phyloP scores from a whole-genome alignment of 2,329 filamentous ascomycete species.

The Neophaeococcomyces mojaviensis region DNA sequence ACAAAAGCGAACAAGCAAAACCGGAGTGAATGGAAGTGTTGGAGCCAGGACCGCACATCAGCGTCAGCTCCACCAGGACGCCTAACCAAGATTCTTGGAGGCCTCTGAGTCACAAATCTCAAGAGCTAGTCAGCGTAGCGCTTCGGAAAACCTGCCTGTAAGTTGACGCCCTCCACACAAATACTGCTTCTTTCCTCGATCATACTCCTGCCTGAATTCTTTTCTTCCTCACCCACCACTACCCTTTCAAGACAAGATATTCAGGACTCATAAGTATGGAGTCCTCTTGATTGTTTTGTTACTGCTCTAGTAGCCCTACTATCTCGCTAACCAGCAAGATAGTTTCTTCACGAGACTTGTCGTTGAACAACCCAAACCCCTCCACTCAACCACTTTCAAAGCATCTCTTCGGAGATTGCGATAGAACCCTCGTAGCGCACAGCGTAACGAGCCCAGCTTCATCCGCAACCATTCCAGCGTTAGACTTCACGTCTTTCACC shows the following conservation, averaged over 20 bases:
- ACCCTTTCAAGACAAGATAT: slow-evolving; percentile 15
- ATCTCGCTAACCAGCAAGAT: slow-evolving; percentile 27
- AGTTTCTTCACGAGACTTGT: slow-evolving; percentile 17
- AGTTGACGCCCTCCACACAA: too few species aligned
- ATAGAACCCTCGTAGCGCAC: slow-evolving; percentile 23
- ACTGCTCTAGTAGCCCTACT: slow-evolving; percentile 10
- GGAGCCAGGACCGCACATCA: too few species aligned
- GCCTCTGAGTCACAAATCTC: too few species aligned
- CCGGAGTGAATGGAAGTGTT: too few species aligned
- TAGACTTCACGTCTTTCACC: slow-evolving; percentile 29
- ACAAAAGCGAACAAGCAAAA: too few species aligned
- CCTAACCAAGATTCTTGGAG: too few species aligned
- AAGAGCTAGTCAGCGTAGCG: too few species aligned
- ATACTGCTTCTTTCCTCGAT: too few species aligned
- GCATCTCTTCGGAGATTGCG: slow-evolving; percentile 28
- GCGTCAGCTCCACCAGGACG: too few species aligned
- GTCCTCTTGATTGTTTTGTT: slow-evolving; percentile 22
- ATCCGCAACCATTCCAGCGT: slow-evolving; percentile 28
- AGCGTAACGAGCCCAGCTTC: slow-evolving; percentile 24
- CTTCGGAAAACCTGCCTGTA: too few species aligned
- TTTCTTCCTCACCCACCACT: slow-evolving; percentile 13
- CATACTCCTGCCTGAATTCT: slow-evolving; percentile 23
- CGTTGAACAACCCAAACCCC: slow-evolving; percentile 17
- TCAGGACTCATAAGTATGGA: slow-evolving; percentile 26
- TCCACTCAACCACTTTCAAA: slow-evolving; percentile 24